Evolutionary conservation across 805 yeast genomes (phyloP).

Genomic region (Wickerhamiella nectarea): DNA sequence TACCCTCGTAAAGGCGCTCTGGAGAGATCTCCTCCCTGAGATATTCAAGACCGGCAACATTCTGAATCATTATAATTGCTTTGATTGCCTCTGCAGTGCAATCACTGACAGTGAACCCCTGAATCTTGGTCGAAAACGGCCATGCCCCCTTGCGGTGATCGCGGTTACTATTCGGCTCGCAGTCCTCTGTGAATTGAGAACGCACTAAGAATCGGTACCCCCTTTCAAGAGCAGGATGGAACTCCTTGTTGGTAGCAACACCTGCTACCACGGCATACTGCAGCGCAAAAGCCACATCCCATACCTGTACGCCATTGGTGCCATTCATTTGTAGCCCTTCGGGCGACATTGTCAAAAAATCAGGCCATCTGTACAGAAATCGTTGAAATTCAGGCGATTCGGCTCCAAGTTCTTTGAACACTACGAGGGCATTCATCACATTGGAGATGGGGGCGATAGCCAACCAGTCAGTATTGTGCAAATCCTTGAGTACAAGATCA

Average conservation of each 20-base stretch:
- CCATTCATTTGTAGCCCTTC: conserved; percentile 92
- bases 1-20: conserved; percentile 45
- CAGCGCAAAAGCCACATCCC: conserved; percentile 89
- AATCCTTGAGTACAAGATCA: conserved; percentile 58
- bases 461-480: conserved; percentile 61
- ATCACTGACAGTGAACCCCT: conserved; percentile 93
- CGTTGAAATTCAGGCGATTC: conserved; percentile 47
- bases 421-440: conserved; percentile 67
- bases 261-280: conserved; percentile 77
- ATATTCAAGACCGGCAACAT: conserved; percentile 40
- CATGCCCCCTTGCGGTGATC: conserved; percentile 81
- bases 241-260: conserved; percentile 54
- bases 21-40: conserved; percentile 40
- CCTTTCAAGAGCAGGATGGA: conserved; percentile 44
- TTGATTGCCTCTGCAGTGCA: conserved; percentile 94
- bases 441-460: conserved; percentile 91
- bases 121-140: conserved; percentile 92
- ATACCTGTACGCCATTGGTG: conserved; percentile 92
- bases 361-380: conserved; percentile 49
- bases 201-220: conserved; percentile 61
- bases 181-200: conserved; percentile 75
- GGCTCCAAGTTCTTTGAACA: conserved; percentile 55
- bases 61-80: conserved; percentile 82
- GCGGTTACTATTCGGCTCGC: conserved; percentile 64
- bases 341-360: conserved; percentile 69